Conservation (phyloP, 495 filamentous ascomycete species). For the Bacidia gigantensis region DNA sequence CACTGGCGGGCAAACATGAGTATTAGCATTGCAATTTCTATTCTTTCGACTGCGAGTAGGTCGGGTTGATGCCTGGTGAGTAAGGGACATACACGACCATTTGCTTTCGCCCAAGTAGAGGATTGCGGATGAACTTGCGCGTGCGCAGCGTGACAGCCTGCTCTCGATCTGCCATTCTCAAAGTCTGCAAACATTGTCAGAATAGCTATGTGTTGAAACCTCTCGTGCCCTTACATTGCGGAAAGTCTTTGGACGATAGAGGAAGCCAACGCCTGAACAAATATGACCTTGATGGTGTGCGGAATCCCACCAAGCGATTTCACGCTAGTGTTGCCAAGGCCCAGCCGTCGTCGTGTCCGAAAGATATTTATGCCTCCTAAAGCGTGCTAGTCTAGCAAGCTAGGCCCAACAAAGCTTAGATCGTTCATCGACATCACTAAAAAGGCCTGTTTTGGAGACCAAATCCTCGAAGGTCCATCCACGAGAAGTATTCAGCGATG, state of each 20-base stretch:
- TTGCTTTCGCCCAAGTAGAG: conserved; percentile 95
- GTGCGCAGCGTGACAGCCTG: conserved; percentile 89
- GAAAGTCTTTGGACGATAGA: neutral
- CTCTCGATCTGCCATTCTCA: conserved; percentile 78
- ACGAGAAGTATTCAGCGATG: neutral
- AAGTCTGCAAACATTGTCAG: neutral
- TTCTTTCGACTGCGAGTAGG: conserved; percentile 13
- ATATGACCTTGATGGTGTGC: neutral
- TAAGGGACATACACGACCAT: conserved; percentile 88
- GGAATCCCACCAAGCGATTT: conserved; percentile 4
- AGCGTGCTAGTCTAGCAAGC: too few species aligned
- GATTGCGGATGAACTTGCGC: conserved; percentile 99
- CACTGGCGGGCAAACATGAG: conserved; percentile 39
- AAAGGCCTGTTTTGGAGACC: neutral
- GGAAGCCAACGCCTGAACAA: neutral
- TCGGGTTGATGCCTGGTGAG: too few species aligned
- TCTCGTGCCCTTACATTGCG: neutral
- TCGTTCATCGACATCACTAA: too few species aligned
- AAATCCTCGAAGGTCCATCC: neutral
- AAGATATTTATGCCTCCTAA: too few species aligned
- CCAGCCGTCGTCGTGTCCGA: neutral
- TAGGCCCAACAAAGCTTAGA: too few species aligned
- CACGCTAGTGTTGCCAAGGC: neutral
- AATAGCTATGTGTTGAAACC: conserved; percentile 20
- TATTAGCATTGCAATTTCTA: neutral